Percentiles rank a stretch among this genome's conserved stretches.
Evolutionary conservation across 192 early-diverging fungal species (phyloP).

Genomic region (Gaertneriomyces sp.): DNA sequence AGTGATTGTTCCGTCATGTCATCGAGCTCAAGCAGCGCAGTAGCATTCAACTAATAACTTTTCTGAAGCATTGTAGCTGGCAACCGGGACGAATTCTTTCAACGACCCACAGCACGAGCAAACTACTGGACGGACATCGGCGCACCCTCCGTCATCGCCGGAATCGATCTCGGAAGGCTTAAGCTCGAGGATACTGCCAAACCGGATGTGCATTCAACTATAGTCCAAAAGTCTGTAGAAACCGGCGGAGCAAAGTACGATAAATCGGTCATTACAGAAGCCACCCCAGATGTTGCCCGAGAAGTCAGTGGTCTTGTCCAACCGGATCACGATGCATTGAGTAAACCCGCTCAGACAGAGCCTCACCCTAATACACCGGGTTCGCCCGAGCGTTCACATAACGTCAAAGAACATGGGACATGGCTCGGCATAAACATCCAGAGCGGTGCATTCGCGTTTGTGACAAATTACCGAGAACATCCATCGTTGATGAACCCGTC

Average conservation of each 20-base stretch:
- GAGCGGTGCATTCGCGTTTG: constrained; percentile 31
- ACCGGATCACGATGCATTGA: background rate
- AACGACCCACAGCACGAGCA: constrained; percentile 30
- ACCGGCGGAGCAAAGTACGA: background rate
- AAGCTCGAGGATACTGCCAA: constrained; percentile 6
- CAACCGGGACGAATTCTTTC: constrained; percentile 45
- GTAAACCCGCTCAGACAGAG: background rate
- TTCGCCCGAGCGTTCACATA: too few species aligned
- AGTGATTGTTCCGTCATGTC: background rate
- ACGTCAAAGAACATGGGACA: constrained; percentile 20
- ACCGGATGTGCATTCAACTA: background rate
- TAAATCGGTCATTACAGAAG: background rate
- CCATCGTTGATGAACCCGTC: constrained; percentile 13
- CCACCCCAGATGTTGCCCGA: background rate
- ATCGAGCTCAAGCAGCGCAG: background rate
- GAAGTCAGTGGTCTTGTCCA: background rate
- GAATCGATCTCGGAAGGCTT: constrained; percentile 29
- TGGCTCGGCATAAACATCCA: constrained; percentile 36
- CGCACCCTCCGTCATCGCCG: constrained; percentile 30
- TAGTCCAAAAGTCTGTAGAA: constrained; percentile 9
- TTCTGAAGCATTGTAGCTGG: constrained; percentile 24
- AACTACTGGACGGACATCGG: constrained; percentile 30
- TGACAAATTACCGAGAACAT: constrained; percentile 41
- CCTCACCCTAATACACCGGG: background rate
- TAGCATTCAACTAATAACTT: background rate